Percentiles rank a stretch among this genome's conserved stretches.
These are phyloP conservation scores for Saturnispora zaruensis DNA, from an alignment of 805 yeast species.

Conservation along the genomic window DNA sequence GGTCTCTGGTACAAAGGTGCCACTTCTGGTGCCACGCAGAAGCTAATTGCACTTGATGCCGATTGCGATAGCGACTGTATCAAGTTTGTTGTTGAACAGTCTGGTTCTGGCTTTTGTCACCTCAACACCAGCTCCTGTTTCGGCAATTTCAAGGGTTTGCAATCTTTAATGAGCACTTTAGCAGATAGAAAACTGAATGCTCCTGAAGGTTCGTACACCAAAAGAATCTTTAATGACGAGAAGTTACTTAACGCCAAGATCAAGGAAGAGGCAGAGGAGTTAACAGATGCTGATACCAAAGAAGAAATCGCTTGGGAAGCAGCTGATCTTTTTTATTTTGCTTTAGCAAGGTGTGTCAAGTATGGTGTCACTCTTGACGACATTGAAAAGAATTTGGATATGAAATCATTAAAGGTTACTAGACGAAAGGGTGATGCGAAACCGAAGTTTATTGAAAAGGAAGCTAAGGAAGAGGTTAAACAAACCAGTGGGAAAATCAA, in stretches of 20 bases:
- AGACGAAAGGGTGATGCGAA: slow-evolving; percentile 96
- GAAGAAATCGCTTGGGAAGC: slow-evolving; percentile 90
- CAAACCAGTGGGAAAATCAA: slow-evolving; percentile 21
- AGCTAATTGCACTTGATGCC: slow-evolving; percentile 50
- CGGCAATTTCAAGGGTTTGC: slow-evolving; percentile 58
- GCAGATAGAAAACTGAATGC: slow-evolving; percentile 55
- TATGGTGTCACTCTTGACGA: slow-evolving; percentile 74
- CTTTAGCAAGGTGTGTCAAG: slow-evolving; percentile 46
- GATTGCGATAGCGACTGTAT: slow-evolving; percentile 94
- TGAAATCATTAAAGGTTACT: slow-evolving; percentile 78
- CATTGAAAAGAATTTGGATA: slow-evolving; percentile 74
- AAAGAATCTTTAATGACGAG: slow-evolving; percentile 74
- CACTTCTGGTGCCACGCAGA: slow-evolving; percentile 93
- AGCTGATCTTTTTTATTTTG: slow-evolving; percentile 72
- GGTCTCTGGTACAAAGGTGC: slow-evolving; percentile 96
- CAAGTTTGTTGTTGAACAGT: slow-evolving; percentile 77
- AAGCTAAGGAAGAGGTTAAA: slow-evolving; percentile 13
- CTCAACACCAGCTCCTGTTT: slow-evolving; percentile 75
- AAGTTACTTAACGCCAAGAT: slow-evolving; percentile 74
- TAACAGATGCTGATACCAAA: slow-evolving; percentile 67
- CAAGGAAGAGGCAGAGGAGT: slow-evolving; percentile 93
- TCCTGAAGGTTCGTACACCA: slow-evolving; percentile 92
- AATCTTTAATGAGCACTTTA: slow-evolving; percentile 59
- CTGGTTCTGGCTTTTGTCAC: slow-evolving; percentile 91
- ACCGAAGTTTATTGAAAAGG: slow-evolving; percentile 48